phyloP scores from a whole-genome alignment of 192 early-diverging fungal genomes.

The Pilobolus umbonatus region DNA sequence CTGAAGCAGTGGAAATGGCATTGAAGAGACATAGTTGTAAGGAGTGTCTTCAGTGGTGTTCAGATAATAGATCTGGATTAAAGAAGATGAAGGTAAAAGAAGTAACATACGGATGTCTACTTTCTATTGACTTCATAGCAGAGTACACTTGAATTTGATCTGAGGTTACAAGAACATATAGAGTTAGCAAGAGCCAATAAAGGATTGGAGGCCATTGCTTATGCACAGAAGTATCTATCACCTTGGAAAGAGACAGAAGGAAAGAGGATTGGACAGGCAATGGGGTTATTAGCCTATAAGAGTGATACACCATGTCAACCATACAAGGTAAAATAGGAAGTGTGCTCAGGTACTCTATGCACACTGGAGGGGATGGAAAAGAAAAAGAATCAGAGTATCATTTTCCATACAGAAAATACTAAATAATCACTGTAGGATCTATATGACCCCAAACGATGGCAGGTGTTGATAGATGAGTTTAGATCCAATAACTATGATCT shows the following conservation, averaged over 20 bases:
- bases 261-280: conserved; percentile 82
- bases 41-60: conserved; percentile 91
- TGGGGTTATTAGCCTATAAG: conserved; percentile 84
- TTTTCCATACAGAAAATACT: too few relatives aligned
- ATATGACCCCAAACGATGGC: conserved; percentile 75
- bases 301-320: conserved; percentile 70
- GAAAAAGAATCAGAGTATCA: neutral
- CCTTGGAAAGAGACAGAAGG: conserved; percentile 72
- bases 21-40: conserved; percentile 73
- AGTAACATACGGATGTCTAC: neutral
- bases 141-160: conserved; percentile 95
- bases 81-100: conserved; percentile 77
- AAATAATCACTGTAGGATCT: conserved; percentile 48
- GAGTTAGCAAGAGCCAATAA: conserved; percentile 72
- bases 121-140: conserved; percentile 27
- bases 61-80: conserved; percentile 82
- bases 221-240: conserved; percentile 81
- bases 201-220: conserved; percentile 70
- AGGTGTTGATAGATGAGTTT: conserved; percentile 72
- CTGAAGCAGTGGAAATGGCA: conserved; percentile 74
- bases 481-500: conserved; percentile 82
- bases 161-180: conserved; percentile 92
- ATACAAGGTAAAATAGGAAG: conserved; percentile 79
- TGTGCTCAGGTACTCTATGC: too few relatives aligned
- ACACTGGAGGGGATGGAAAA: too few relatives aligned